Evolutionary conservation across 2,329 filamentous ascomycete species (phyloP), one percentile per base, ranked within the genome.

Genomic region (Ophiostoma populinum): DNA sequence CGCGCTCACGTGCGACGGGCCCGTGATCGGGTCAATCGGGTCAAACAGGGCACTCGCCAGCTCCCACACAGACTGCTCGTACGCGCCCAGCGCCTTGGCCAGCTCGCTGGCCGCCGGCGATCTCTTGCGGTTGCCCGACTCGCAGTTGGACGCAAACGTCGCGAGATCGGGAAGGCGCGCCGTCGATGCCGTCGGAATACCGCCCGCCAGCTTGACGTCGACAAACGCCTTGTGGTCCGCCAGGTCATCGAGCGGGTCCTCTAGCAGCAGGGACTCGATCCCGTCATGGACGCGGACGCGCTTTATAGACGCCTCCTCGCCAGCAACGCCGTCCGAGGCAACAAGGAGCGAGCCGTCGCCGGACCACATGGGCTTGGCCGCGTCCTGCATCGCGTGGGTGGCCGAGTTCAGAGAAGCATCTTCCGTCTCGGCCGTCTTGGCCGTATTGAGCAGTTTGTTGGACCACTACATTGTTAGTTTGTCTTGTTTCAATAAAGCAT

Each of bases 41-140:
- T 93, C 85, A 49, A 93, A 98, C 4, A 98, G 65, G 24, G 94
- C 75, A 38, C 80, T 80, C 1, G 82, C 77, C 24, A 98, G 63
- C 41, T 82, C 70, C 90, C 92, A 98, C 1, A 90, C 73, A 11
- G 73, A 63, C 47, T 74, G 71, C 54, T 92, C 82, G 38, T 82
- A 70, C 15, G 59, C 54, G 36, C 44, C 42, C 3, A 41, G 36
- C 18, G 36, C 35, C 24, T 39, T 36, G 4, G 42, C 63, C 13
- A 59, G 41, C 25, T 55, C 49, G 45, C 50, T 53, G 9, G 62
- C 47, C 7, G 46, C 54, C 1, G 44, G 39, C 2, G 49, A 43
- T 40, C 55, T 35, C 8, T 42, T 40, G 10, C 41, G 40, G 26
- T 55, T 47, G 10, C 56, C 53, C 13, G 52, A 48, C 34, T 59